phyloP scores from a whole-genome alignment of 1,284 basidiomycete genomes.

The Cryptococcus maquisensis region DNA sequence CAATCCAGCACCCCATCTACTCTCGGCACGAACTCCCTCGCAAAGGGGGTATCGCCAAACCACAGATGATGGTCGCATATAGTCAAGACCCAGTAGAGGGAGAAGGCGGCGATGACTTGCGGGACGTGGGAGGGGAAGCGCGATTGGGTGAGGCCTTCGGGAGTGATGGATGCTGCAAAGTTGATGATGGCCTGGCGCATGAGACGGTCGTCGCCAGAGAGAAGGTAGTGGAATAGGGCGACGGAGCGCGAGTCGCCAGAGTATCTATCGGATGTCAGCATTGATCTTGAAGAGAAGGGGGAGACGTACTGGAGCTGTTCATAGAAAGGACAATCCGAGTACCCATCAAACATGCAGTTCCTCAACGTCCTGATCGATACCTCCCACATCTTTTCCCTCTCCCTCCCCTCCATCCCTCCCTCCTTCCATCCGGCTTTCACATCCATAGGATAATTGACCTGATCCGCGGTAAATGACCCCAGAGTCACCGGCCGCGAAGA shows the following conservation, averaged over 20 bases:
- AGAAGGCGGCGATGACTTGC: constrained; percentile 31
- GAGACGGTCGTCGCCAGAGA: constrained; percentile 29
- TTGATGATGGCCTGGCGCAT: constrained; percentile 24
- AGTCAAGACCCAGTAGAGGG: constrained; percentile 25
- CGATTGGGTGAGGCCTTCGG: constrained; percentile 28
- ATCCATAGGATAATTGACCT: constrained; percentile 29
- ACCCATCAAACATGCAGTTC: constrained; percentile 36
- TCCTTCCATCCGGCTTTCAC: constrained; percentile 24
- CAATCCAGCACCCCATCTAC: constrained; percentile 28
- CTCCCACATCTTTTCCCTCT: constrained; percentile 24
- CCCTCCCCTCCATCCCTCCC: constrained; percentile 1
- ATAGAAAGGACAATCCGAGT: constrained; percentile 35
- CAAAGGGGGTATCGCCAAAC: constrained; percentile 19
- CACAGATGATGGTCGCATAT: constrained; percentile 25
- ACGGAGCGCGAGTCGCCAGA: constrained; percentile 27
- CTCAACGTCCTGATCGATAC: constrained; percentile 27
- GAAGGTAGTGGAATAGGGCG: constrained; percentile 27
- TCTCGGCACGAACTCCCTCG: constrained; percentile 15
- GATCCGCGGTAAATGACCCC: constrained; percentile 16
- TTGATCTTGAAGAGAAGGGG: neutral
- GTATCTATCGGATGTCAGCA: constrained; percentile 13
- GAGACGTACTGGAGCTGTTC: constrained; percentile 27
- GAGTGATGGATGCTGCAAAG: constrained; percentile 24
- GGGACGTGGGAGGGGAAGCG: constrained; percentile 27
- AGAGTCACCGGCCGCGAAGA: constrained; percentile 4